Percentiles rank a stretch among this genome's conserved stretches.
Conservation (phyloP, 305 asterid genomes). For the Fraxinus velutina region DNA sequence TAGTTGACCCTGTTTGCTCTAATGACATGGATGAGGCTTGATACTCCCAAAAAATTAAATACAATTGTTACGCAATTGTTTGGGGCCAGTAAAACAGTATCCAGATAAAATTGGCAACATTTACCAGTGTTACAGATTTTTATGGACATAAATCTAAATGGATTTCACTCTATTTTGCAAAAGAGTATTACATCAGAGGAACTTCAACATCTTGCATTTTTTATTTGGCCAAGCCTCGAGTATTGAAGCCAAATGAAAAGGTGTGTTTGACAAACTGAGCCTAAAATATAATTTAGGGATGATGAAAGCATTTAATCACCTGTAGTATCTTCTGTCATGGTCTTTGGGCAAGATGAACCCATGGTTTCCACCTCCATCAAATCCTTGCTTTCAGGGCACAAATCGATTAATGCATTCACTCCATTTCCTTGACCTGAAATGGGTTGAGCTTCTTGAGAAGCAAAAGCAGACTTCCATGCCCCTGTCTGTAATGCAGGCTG, state of each 20-base stretch:
- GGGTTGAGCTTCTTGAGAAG: slow-evolving; percentile 39
- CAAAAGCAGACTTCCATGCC: slow-evolving; percentile 40
- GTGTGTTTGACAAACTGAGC: neutral
- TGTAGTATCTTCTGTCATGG: slow-evolving; percentile 54
- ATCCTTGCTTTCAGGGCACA: slow-evolving; percentile 61
- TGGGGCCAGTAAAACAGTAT: neutral
- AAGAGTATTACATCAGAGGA: neutral
- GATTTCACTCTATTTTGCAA: neutral
- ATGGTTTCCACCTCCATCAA: slow-evolving; percentile 47
- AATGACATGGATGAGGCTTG: neutral
- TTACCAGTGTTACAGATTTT: neutral
- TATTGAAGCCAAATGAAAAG: neutral
- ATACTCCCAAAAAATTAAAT: neutral
- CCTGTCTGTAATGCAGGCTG: slow-evolving; percentile 45
- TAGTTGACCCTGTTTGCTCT: neutral
- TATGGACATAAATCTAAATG: neutral
- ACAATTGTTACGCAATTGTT: neutral
- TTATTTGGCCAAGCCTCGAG: neutral
- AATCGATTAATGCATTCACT: slow-evolving; percentile 33
- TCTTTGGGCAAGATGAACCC: slow-evolving; percentile 47
- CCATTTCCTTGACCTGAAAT: slow-evolving; percentile 37
- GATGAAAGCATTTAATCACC: slow-evolving; percentile 39
- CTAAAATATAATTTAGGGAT: neutral
- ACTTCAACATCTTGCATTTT: neutral
- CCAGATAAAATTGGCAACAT: neutral